A percentile compares a stretch with the other conserved stretches of the same genome.
Evolutionary conservation across 192 early-diverging fungal genomes (phyloP).

Genomic region (Backusella mclennaniae): DNA sequence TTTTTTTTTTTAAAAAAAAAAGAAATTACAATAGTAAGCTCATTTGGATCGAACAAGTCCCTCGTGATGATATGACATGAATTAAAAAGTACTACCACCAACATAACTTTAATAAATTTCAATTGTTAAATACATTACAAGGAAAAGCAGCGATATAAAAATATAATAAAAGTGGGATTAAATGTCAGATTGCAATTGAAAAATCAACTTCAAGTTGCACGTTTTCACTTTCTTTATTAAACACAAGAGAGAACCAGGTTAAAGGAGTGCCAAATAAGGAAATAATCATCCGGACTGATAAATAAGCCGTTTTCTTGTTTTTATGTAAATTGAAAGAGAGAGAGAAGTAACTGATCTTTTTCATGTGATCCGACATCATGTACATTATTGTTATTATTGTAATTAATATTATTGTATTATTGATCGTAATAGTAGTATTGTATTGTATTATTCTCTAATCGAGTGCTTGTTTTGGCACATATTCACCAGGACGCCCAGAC

Average conservation of each 20-base stretch:
- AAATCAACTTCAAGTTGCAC: background rate
- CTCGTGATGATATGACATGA: background rate
- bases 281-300: background rate
- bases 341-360: background rate
- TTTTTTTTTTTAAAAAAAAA: background rate
- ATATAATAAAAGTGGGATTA: background rate
- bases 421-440: background rate
- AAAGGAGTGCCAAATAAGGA: background rate
- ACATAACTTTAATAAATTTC: background rate
- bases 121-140: background rate
- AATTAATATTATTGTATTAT: background rate
- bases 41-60: background rate
- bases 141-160: background rate
- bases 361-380: background rate
- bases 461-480: constrained; percentile 3
- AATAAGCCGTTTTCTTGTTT: background rate
- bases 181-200: background rate
- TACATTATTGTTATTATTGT: background rate
- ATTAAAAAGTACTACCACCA: background rate
- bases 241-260: background rate
- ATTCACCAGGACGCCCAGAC: background rate
- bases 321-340: background rate
- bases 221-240: constrained; percentile 1
- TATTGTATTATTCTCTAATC: background rate
- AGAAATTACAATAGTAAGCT: background rate